Conservation (phyloP, 139 green algal species). For the Haematococcus lacustris region DNA sequence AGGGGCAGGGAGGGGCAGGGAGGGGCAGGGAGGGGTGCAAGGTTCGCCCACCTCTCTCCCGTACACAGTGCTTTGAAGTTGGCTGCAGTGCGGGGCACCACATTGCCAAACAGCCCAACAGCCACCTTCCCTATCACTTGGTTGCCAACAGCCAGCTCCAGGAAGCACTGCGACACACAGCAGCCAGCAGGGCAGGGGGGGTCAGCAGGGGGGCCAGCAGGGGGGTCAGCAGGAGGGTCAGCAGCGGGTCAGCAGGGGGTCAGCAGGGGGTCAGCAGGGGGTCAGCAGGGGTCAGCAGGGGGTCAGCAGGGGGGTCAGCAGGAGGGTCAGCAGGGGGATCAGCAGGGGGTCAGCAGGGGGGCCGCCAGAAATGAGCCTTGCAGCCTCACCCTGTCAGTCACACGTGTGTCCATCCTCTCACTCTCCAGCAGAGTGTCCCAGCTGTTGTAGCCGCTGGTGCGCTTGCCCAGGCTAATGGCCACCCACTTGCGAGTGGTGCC, state of each 20-base stretch:
- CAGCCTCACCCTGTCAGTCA: constrained; percentile 29
- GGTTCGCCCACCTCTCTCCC: constrained; percentile 73
- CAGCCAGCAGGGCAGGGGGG: too few species aligned
- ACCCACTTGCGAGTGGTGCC: constrained; percentile 13
- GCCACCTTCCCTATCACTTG: constrained; percentile 48
- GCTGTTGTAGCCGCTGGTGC: constrained; percentile 29
- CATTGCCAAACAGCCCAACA: constrained; percentile 76
- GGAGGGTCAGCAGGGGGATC: too few species aligned
- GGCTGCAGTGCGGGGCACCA: constrained; percentile 68
- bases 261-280: too few species aligned
- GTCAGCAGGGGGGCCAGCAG: too few species aligned
- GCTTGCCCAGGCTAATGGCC: constrained; percentile 30
- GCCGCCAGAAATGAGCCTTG: too few species aligned
- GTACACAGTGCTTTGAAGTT: constrained; percentile 53
- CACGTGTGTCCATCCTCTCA: constrained; percentile 24
- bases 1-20: too few species aligned
- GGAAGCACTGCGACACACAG: constrained; percentile 46
- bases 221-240: too few species aligned
- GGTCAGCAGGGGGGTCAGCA: too few species aligned
- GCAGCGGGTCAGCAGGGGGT: too few species aligned
- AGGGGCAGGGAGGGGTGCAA: too few species aligned
- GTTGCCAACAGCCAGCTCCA: constrained; percentile 51
- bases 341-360: too few species aligned
- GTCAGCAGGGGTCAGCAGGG: too few species aligned
- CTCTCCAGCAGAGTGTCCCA: constrained; percentile 36